phyloP scores from a whole-genome alignment of 345 rosid species.

The Brassica incana region DNA sequence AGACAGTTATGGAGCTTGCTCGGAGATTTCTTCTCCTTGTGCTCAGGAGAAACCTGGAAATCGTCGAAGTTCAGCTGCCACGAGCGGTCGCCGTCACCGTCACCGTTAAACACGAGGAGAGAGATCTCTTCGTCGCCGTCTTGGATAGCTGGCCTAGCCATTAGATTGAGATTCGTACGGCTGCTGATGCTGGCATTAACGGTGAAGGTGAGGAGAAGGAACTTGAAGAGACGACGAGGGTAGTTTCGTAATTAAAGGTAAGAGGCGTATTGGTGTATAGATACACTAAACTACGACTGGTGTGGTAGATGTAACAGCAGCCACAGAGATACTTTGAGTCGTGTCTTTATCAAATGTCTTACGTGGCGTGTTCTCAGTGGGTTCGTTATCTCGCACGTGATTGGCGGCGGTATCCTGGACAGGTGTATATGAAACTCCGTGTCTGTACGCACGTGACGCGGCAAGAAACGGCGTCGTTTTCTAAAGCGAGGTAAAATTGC shows the following conservation, averaged over 20 bases:
- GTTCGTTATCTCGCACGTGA: background rate
- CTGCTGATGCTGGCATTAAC: background rate
- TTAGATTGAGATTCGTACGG: constrained; percentile 21
- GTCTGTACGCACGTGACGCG: background rate
- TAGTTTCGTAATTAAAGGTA: constrained; percentile 10
- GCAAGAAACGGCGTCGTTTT: background rate
- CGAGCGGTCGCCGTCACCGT: constrained; percentile 69
- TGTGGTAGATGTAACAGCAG: background rate
- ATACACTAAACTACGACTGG: background rate
- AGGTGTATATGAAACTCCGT: too few species aligned
- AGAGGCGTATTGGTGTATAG: background rate
- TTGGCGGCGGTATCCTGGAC: background rate
- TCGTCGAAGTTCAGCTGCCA: constrained; percentile 96
- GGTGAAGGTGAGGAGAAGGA: constrained; percentile 6
- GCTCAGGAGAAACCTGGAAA: constrained; percentile 56
- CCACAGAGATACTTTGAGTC: background rate
- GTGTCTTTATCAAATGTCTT: background rate
- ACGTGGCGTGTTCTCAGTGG: background rate
- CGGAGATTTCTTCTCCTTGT: constrained; percentile 51
- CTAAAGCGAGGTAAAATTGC: background rate
- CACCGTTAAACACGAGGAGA: constrained; percentile 46
- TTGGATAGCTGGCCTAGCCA: constrained; percentile 42
- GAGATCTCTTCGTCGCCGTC: constrained; percentile 61
- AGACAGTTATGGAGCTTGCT: constrained; percentile 68
- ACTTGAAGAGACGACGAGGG: constrained; percentile 30